A percentile compares a stretch with the other conserved stretches of the same genome.
Conservation (phyloP, 176 grass and related monocot species). For the Panicum miliaceum region DNA sequence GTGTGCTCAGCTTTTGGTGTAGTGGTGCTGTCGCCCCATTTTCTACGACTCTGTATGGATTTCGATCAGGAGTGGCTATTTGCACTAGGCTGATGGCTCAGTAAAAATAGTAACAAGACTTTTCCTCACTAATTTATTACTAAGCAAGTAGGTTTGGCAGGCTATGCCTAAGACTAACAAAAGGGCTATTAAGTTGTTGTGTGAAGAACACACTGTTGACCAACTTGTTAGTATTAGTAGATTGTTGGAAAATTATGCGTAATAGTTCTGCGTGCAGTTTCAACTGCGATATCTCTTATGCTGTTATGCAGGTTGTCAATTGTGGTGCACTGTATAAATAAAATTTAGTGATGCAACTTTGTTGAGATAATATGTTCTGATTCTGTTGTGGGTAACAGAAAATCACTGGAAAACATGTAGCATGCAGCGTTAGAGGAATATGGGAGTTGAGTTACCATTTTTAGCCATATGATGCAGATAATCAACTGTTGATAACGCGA, state of each 20-base stretch:
- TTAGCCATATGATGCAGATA: slow-evolving; percentile 9
- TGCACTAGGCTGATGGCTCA: neutral
- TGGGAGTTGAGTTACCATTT: slow-evolving; percentile 11
- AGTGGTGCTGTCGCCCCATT: neutral
- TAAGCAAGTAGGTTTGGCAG: slow-evolving; percentile 4
- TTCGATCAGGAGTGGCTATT: slow-evolving; percentile 4
- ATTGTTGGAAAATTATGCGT: neutral
- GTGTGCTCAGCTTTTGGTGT: slow-evolving; percentile 22
- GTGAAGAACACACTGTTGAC: neutral
- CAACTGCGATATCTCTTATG: neutral
- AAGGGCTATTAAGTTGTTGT: neutral
- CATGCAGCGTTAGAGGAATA: neutral
- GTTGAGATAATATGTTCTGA: neutral
- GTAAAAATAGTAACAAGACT: neutral
- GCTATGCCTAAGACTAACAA: neutral
- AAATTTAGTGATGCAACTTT: neutral
- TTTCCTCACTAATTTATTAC: neutral
- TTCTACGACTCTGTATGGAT: slow-evolving; percentile 25
- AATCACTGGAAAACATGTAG: neutral
- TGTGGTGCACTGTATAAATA: neutral
- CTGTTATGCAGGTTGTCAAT: neutral
- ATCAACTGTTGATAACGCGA: neutral
- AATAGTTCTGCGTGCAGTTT: neutral
- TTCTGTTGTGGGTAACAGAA: neutral
- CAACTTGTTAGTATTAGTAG: neutral